Evolutionary conservation across 148 eudicot species (phyloP).

Genomic region (Oxyria digyna): DNA sequence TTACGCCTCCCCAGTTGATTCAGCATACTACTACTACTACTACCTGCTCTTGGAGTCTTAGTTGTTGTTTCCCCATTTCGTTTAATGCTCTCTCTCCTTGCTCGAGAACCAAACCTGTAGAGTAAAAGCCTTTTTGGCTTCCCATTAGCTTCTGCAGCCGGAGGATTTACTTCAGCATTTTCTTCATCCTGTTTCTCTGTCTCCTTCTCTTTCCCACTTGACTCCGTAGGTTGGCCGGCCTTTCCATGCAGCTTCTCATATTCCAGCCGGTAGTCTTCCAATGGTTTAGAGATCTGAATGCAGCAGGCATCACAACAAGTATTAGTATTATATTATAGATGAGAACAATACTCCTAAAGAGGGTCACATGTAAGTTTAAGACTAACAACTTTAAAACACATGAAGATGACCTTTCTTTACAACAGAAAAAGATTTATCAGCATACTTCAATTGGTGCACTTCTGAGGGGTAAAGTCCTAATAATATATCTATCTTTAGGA

Average conservation of each 20-base stretch:
- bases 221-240: conserved; percentile 19
- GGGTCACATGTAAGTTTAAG: background rate
- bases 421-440: background rate
- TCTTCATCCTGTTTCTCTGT: conserved; percentile 22
- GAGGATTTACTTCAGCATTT: conserved; percentile 16
- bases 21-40: conserved; percentile 7
- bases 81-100: conserved; percentile 6
- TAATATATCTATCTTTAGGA: too few species aligned
- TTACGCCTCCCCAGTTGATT: conserved; percentile 15
- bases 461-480: too few species aligned
- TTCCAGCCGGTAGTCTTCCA: conserved; percentile 65
- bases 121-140: conserved; percentile 12
- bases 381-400: background rate
- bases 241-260: conserved; percentile 53
- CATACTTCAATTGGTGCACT: background rate
- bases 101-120: conserved; percentile 1
- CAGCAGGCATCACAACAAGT: background rate
- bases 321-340: background rate
- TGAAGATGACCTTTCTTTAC: background rate
- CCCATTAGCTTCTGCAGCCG: conserved; percentile 13
- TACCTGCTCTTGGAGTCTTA: conserved; percentile 7
- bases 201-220: conserved; percentile 36
- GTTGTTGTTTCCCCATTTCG: background rate
- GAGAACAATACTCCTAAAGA: background rate
- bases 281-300: conserved; percentile 55